Percentiles rank a stretch among this genome's conserved stretches.
phyloP scores from a whole-genome alignment of 2,329 filamentous ascomycete genomes.

The Stachybotrys chlorohalonatus region DNA sequence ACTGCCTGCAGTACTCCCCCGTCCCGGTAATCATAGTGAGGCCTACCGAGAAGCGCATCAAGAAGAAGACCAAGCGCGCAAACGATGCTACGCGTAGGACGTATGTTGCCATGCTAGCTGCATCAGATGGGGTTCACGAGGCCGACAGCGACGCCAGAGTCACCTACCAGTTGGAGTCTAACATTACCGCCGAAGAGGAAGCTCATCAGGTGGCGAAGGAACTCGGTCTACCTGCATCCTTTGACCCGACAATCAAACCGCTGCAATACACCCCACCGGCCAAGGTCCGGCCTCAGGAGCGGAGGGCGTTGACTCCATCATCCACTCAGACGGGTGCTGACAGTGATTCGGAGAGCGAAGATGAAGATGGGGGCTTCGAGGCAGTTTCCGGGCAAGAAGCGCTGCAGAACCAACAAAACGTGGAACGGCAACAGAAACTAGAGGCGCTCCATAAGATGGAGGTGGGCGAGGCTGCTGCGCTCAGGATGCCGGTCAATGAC shows the following conservation, averaged over 20 bases:
- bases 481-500: conserved; percentile 29
- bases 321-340: conserved; percentile 28
- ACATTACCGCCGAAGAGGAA: conserved; percentile 50
- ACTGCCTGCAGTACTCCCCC: conserved; percentile 87
- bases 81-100: conserved; percentile 67
- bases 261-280: conserved; percentile 3
- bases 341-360: conserved; percentile 28
- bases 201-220: conserved; percentile 56
- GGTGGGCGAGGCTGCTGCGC: conserved; percentile 45
- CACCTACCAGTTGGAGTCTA: conserved; percentile 44
- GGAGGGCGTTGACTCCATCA: conserved; percentile 12
- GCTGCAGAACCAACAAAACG: conserved; percentile 16
- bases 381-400: conserved; percentile 28
- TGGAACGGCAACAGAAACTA: conserved; percentile 37
- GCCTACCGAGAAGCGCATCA: conserved; percentile 76
- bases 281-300: conserved; percentile 10
- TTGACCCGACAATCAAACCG: conserved; percentile 56
- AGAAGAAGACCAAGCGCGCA: conserved; percentile 79
- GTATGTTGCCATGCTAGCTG: conserved; percentile 69
- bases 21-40: conserved; percentile 90
- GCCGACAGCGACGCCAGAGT: conserved; percentile 45
- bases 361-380: conserved; percentile 33
- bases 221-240: conserved; percentile 51
- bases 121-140: conserved; percentile 48
- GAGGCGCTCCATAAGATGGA: conserved; percentile 52